Percentiles rank a stretch among this genome's conserved stretches.
Evolutionary conservation across 139 green algal species (phyloP).

Genomic region (Coccomyxa sp.): DNA sequence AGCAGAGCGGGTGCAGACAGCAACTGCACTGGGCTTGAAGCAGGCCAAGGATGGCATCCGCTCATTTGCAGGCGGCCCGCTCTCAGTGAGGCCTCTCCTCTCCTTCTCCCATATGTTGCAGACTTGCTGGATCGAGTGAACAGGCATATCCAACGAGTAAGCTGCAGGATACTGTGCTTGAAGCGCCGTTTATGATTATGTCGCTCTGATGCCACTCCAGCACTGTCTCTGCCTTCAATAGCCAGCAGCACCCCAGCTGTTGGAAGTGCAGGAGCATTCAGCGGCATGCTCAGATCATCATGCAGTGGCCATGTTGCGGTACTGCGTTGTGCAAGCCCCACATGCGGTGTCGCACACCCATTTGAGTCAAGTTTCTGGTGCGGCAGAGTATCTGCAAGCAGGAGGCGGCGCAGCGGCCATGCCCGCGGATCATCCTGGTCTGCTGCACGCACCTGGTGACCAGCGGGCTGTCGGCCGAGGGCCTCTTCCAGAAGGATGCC

Average conservation of each 20-base stretch:
- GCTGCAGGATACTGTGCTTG: too few relatives aligned
- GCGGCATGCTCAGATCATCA: too few relatives aligned
- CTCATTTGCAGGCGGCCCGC: slow-evolving; percentile 6
- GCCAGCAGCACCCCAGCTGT: too few relatives aligned
- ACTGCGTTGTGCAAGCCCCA: too few relatives aligned
- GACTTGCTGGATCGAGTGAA: too few relatives aligned
- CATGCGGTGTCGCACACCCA: too few relatives aligned
- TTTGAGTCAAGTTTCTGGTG: neutral
- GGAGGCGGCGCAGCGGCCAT: slow-evolving; percentile 11
- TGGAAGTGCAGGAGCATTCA: too few relatives aligned
- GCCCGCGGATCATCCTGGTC: slow-evolving; percentile 18
- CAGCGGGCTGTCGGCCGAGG: slow-evolving; percentile 6
- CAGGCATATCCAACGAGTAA: too few relatives aligned
- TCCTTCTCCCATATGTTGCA: neutral
- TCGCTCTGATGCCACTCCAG: too few relatives aligned
- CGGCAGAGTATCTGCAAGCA: slow-evolving; percentile 16
- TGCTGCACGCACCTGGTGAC: slow-evolving; percentile 15
- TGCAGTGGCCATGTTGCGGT: too few relatives aligned
- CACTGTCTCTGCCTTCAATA: too few relatives aligned
- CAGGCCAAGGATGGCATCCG: slow-evolving; percentile 12
- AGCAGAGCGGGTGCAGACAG: slow-evolving; percentile 12
- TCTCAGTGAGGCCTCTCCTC: neutral
- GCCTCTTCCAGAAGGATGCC: slow-evolving; percentile 21
- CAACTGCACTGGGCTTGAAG: slow-evolving; percentile 2
- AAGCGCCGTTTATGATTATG: too few relatives aligned